Percentiles rank a stretch among this genome's conserved stretches.
Conservation (phyloP, 192 early-diverging fungal species). For the Coemansia sp. region DNA sequence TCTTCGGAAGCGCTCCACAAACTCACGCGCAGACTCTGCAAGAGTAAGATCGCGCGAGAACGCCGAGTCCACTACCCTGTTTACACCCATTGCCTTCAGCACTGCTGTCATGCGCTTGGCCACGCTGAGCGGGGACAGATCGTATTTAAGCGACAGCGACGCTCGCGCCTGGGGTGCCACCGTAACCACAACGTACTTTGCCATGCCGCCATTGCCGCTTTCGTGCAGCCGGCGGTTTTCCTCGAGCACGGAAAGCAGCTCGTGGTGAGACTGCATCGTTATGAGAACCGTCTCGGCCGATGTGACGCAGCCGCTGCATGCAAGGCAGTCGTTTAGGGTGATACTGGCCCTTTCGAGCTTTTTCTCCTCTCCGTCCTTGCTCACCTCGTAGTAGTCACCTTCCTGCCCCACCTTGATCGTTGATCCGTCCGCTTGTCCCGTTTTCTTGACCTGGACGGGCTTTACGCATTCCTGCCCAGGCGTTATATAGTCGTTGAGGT, state of each 20-base stretch:
- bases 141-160: conserved; percentile 87
- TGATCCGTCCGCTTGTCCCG: conserved; percentile 59
- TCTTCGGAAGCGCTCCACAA: conserved; percentile 72
- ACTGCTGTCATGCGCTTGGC: conserved; percentile 72
- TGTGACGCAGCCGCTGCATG: conserved; percentile 98
- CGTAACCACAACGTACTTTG: conserved; percentile 73
- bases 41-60: conserved; percentile 90
- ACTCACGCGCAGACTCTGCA: conserved; percentile 83
- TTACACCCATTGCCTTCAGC: conserved; percentile 80
- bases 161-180: conserved; percentile 90
- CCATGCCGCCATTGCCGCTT: conserved; percentile 18
- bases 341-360: conserved; percentile 87
- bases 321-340: conserved; percentile 94
- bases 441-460: conserved; percentile 82
- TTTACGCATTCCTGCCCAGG: conserved; percentile 98
- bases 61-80: conserved; percentile 87
- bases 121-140: conserved; percentile 67
- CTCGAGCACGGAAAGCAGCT: conserved; percentile 62
- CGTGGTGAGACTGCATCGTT: conserved; percentile 89
- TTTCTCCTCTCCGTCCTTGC: conserved; percentile 80
- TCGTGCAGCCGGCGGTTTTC: conserved; percentile 37
- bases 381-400: conserved; percentile 91
- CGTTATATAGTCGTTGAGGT: conserved; percentile 96
- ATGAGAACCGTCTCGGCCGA: conserved; percentile 96
- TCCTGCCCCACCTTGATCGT: conserved; percentile 73